phyloP scores from a whole-genome alignment of 2,329 filamentous ascomycete genomes.

The Hypoxylon sp. region DNA sequence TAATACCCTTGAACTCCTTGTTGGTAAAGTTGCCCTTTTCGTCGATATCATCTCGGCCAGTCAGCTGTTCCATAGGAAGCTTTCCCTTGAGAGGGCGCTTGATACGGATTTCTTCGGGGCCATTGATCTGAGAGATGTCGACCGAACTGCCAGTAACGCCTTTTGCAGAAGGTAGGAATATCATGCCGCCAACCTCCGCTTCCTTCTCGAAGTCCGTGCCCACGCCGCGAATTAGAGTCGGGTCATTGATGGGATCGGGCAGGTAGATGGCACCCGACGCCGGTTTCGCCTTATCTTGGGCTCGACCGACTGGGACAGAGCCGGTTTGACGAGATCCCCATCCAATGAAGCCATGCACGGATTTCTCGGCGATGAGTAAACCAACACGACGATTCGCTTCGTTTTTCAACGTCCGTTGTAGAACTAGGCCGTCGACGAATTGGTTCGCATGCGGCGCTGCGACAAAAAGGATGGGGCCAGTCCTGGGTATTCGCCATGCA shows the following conservation, averaged over 20 bases:
- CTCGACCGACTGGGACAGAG: conserved; percentile 91
- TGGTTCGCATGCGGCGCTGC: conserved; percentile 96
- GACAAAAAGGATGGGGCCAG: conserved; percentile 92
- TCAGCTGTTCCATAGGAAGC: conserved; percentile 83
- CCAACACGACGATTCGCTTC: conserved; percentile 91
- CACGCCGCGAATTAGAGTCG: conserved; percentile 81
- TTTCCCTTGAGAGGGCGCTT: conserved; percentile 89
- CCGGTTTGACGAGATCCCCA: conserved; percentile 87
- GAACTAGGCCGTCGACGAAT: conserved; percentile 95
- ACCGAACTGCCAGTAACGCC: conserved; percentile 81
- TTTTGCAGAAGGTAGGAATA: conserved; percentile 88
- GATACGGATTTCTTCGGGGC: conserved; percentile 83
- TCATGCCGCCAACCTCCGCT: conserved; percentile 81
- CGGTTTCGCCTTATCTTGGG: conserved; percentile 88
- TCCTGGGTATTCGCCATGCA: conserved; percentile 92
- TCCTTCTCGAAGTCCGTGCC: conserved; percentile 86
- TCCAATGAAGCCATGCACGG: conserved; percentile 93
- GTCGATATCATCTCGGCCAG: conserved; percentile 80
- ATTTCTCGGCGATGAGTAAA: conserved; percentile 95
- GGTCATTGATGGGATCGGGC: conserved; percentile 87
- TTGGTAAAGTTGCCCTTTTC: conserved; percentile 74
- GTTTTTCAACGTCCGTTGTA: conserved; percentile 89
- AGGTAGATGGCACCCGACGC: conserved; percentile 86
- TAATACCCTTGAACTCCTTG: conserved; percentile 65
- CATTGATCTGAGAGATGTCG: conserved; percentile 84